Base-by-base conservation (phyloP, 2,329 filamentous ascomycete genomes). In the Neofusicoccum parvum region DNA sequence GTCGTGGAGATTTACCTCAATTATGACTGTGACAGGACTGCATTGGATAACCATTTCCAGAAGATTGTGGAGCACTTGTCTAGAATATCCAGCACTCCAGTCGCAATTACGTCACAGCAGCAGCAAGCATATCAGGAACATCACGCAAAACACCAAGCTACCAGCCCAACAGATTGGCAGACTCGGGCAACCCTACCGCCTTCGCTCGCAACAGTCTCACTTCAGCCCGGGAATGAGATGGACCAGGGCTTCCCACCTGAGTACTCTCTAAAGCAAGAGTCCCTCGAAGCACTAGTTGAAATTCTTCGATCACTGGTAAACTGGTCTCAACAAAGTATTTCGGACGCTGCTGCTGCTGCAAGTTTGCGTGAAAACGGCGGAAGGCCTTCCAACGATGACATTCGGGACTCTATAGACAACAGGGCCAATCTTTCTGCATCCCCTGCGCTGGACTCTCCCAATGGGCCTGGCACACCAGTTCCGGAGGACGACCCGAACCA, bases 1-100 rank as follows among this genome's bases (percentile, higher is more conserved):
- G 78, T 99, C 56, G 95, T 99, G 15, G 95, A 99, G 78, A 90
- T 94, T 14, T 99, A 99, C 78, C 86, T 99, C 68, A 99, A 99
- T 78, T 99, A 99, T 74, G 95, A 99, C 76, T 99, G 95, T 79
- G 96, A 98, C 73, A 87, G 94, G 67, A 93, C 92, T 46, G 88
- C 88, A 10, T 87, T 98, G 67, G 94, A 98, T 79, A 99, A 99
- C 78, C 95, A 98, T 78, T 99, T 96, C 76, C 95, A 99, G 78
- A 83, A 86, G 70, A 89, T 98, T 63, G 94, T 99, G 58, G 96
- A 99, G 76, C 93, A 98, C 77, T 82, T 99, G 17, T 95, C 94
- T 37, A 90, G 90, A 71, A 91, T 97, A 71, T 92, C 93, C 1
- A 95, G 91, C 62, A 85, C 89, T 10, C 89, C 94, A 0, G 89